Percentiles rank a stretch among this genome's conserved stretches.
These are phyloP conservation scores for Trichocomaceae sp. DNA, from an alignment of 2,329 filamentous ascomycete genomes.

Conservation along the genomic window DNA sequence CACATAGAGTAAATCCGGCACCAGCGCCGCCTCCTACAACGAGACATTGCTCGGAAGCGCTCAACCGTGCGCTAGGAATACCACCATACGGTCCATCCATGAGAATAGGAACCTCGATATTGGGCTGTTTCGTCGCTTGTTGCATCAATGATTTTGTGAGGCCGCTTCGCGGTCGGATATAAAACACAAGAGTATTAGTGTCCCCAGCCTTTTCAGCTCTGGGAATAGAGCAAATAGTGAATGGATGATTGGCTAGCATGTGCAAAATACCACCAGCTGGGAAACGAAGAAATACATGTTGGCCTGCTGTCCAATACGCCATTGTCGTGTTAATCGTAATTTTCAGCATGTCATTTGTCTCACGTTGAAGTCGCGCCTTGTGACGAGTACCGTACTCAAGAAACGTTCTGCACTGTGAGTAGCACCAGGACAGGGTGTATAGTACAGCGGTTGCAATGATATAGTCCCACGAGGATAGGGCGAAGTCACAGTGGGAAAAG, in stretches of 20 bases:
- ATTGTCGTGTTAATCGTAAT: slow-evolving; percentile 45
- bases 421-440: slow-evolving; percentile 45
- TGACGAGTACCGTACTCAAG: slow-evolving; percentile 46
- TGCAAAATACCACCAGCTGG: slow-evolving; percentile 40
- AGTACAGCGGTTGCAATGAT: slow-evolving; percentile 52
- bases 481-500: slow-evolving; percentile 55
- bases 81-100: slow-evolving; percentile 57
- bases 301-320: slow-evolving; percentile 55
- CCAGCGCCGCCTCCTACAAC: slow-evolving; percentile 53
- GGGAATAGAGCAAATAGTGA: slow-evolving; percentile 52
- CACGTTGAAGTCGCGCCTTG: slow-evolving; percentile 46
- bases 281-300: slow-evolving; percentile 57
- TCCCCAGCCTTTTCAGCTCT: slow-evolving; percentile 45
- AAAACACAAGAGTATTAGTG: slow-evolving; percentile 49
- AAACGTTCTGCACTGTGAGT: slow-evolving; percentile 42
- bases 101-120: slow-evolving; percentile 38
- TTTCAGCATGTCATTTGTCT: slow-evolving; percentile 37
- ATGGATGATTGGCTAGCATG: slow-evolving; percentile 58
- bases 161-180: slow-evolving; percentile 45
- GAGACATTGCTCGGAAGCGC: slow-evolving; percentile 38
- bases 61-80: slow-evolving; percentile 31
- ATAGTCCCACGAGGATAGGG: slow-evolving; percentile 54
- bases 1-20: slow-evolving; percentile 47
- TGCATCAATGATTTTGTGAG: slow-evolving; percentile 43
- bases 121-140: slow-evolving; percentile 34